Conservation (phyloP, 2,329 filamentous ascomycete species). For the Alternaria atra region DNA sequence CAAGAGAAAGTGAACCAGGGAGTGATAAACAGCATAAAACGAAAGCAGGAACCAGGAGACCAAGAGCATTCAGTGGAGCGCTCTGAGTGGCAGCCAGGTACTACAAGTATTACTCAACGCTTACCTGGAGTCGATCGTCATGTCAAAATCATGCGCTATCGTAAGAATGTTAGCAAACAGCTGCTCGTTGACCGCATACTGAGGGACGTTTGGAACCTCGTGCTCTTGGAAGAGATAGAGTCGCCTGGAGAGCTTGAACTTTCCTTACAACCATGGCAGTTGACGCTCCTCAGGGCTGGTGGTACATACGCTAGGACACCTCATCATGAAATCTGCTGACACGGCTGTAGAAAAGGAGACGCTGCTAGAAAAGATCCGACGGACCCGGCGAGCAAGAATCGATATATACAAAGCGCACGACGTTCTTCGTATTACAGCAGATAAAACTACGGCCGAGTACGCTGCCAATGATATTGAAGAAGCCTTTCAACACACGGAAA, state of each 20-base stretch:
- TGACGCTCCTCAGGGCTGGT: conserved; percentile 41
- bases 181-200: conserved; percentile 47
- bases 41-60: conserved; percentile 15
- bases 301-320: conserved; percentile 16
- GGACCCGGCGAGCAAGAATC: conserved; percentile 40
- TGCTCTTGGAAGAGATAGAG: conserved; percentile 49
- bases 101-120: conserved; percentile 33
- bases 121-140: conserved; percentile 33
- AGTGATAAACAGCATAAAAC: conserved; percentile 28
- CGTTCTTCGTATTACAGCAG: conserved; percentile 49
- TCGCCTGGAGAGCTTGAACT: conserved; percentile 48
- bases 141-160: conserved; percentile 14
- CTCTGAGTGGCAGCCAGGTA: conserved; percentile 46
- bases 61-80: conserved; percentile 29
- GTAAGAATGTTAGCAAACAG: conserved; percentile 35
- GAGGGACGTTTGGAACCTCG: conserved; percentile 44
- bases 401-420: conserved; percentile 36
- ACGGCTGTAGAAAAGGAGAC: conserved; percentile 26
- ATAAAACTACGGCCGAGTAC: conserved; percentile 48
- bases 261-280: conserved; percentile 45
- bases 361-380: conserved; percentile 39
- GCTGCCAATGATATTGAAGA: conserved; percentile 46
- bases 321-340: conserved; percentile 10
- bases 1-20: conserved; percentile 24
- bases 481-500: conserved; percentile 28